Evolutionary conservation across 1,284 basidiomycete genomes (phyloP), one percentile per base, ranked within the genome.

Genomic region (Boletus semigastroideus): DNA sequence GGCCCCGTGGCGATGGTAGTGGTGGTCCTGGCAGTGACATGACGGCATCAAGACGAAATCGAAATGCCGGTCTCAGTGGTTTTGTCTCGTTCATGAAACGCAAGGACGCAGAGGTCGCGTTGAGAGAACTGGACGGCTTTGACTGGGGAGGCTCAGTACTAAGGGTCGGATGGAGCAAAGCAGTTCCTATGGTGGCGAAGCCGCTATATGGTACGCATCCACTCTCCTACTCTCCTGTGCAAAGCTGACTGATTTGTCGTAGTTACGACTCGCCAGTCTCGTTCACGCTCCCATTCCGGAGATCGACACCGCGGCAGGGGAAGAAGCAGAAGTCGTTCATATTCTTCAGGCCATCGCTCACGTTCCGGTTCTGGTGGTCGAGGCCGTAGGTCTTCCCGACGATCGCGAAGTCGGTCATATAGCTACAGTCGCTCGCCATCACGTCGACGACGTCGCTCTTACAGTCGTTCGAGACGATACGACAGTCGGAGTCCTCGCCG

Each of bases 81-180:
- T 99, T 98, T 63, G 95, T 99, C 4, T 91, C 94, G 0, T 99
- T 87, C 71, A 97, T 98, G 93, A 89, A 84, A 55, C 82, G 96
- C 33, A 81, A 81, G 54, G 93, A 96, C 63, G 96, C 97, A 3
- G 94, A 98, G 66, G 74, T 71, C 34, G 95, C 94, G 2, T 76
- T 96, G 17, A 83, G 86, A 20, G 87, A 95, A 63, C 81, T 91
- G 46, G 95, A 98, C 62, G 94, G 94, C 0, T 86, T 86, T 53
- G 90, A 94, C 45, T 98, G 94, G 94, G 90, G 89, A 52, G 94
- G 93, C 0, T 87, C 79, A 36, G 69, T 90, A 22, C 72, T 99
- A 17, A 80, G 90, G 25, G 88, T 95, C 14, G 92, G 93, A 17
- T 99, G 96, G 95, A 95, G 94, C 61, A 98, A 98, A 69, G 88